Base-by-base conservation (phyloP, 805 yeast genomes). In the Metschnikowia proteae region DNA sequence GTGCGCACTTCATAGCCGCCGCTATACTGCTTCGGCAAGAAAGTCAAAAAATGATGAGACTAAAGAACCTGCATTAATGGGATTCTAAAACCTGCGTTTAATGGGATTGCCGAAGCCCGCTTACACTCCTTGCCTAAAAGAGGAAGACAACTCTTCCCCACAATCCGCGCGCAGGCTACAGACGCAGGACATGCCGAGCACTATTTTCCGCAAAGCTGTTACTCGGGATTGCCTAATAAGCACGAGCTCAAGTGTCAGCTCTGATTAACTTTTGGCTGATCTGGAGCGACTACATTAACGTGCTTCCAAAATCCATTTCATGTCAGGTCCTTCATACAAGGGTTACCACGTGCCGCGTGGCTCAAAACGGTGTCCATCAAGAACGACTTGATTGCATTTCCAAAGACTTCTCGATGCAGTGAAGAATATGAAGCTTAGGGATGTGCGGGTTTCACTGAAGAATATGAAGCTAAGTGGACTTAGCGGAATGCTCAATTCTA, bases 271-370 rank as follows among this genome's bases (percentile, higher is more conserved):
- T 17, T 2, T 17, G 17, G 17, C 17, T 17, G 17, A 17, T 17
- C 17, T 17, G 17, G 17, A 17, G 17, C 17, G 17, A 17, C 17
- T 17, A 17, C 1, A 17, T 17, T 17, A 17, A 17, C 17, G 17
- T 17, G 17, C 17, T 17, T 17, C 17, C 17, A 17, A 17, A 17
- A 17, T 2, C 17, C 17, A 17, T 17, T 17, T 17, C 17, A 17
- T 17, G 17, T 17, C 17, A 8, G 62, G 62, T 3, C 74, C 74
- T 44, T 70, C 68, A 48, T 66, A 67, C 74, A 0, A 74, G 70
- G 2, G 58, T 53, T 0, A 65, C 62, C 4, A 70, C 71, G 48
- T 55, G 63, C 59, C 65, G 70, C 75, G 22, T 60, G 44, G 31
- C 55, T 48, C 29, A 62, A 46, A 1, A 52, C 56, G 0, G 48